Base-by-base conservation (phyloP, 495 filamentous ascomycete species). In the Venustampulla echinocandica region DNA sequence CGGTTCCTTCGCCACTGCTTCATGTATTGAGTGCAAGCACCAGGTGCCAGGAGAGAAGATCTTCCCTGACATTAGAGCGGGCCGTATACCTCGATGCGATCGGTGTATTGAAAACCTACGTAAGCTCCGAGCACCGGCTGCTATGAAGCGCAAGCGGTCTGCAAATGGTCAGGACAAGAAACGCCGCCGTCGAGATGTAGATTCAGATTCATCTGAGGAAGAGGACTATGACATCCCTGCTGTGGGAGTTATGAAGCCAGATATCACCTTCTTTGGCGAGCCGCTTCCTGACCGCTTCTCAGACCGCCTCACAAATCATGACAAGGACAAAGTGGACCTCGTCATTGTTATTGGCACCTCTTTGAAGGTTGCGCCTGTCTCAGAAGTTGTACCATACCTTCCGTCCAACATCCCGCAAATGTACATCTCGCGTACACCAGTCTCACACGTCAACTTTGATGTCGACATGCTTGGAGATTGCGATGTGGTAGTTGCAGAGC, bases 221-320 rank as follows among this genome's bases (percentile, higher is more conserved):
- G 84, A 82, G 2, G 81, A 83, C 49, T 81, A 79, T 41, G 81
- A 84, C 35, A 76, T 76, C 50, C 75, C 83, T 42, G 78, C 76
- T 40, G 76, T 83, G 3, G 92, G 93, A 13, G 80, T 99, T 54
- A 96, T 97, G 90, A 99, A 97, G 72, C 92, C 92, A 13, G 92
- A 96, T 63, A 97, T 98, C 57, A 95, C 85, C 3, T 97, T 98
- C 74, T 97, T 97, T 56, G 92, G 90, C 36, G 92, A 98, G 65
- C 69, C 77, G 50, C 79, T 98, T 2, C 89, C 90, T 0, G 78
- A 84, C 53, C 74, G 79, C 35, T 98, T 98, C 64, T 82, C 84
- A n/a, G 71, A 77, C 9, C 82, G 90, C 4, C 71, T 98, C 14
- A 67, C 83, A 25, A 70, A 85, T 44, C 79, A 87, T 57, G 92